phyloP scores from a whole-genome alignment of 805 yeast species.

The Grigorovia humatica region DNA sequence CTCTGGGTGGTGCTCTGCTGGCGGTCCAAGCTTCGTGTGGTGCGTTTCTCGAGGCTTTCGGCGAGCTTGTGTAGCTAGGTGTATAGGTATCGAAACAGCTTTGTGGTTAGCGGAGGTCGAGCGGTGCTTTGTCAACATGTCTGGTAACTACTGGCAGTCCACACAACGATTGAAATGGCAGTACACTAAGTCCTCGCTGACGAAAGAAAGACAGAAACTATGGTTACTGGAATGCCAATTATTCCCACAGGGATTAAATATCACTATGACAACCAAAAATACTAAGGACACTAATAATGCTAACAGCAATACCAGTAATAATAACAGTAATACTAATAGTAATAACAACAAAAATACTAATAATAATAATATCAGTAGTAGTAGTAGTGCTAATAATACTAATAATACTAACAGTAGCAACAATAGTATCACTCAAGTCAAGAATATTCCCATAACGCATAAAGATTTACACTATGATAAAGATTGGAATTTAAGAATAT shows the following conservation, averaged over 20 bases:
- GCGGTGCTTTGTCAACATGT: conserved; percentile 33
- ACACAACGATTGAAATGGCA: conserved; percentile 80
- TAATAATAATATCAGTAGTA: neutral
- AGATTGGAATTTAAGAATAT: conserved; percentile 62
- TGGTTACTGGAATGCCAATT: conserved; percentile 30
- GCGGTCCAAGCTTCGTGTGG: conserved; percentile 7
- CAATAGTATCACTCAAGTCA: conserved; percentile 26
- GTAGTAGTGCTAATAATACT: neutral
- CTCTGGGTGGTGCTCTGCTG: neutral
- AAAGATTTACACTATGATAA: conserved; percentile 32
- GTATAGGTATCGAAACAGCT: too few species aligned
- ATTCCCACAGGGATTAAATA: conserved; percentile 27
- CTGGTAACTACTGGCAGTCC: conserved; percentile 83
- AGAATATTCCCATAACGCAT: conserved; percentile 32
- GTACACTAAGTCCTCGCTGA: conserved; percentile 51
- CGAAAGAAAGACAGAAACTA: conserved; percentile 33
- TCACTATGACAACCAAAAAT: conserved; percentile 24
- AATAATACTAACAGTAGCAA: neutral
- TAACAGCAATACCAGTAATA: conserved; percentile 8
- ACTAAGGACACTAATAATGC: conserved; percentile 24
- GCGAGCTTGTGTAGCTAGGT: too few species aligned
- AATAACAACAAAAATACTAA: neutral
- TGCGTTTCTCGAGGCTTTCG: conserved; percentile 10
- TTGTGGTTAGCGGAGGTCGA: conserved; percentile 28
- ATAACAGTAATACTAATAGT: neutral